These are phyloP conservation scores for Acacia pycnantha DNA, from an alignment of 331 rosid species.

Conservation along the genomic window DNA sequence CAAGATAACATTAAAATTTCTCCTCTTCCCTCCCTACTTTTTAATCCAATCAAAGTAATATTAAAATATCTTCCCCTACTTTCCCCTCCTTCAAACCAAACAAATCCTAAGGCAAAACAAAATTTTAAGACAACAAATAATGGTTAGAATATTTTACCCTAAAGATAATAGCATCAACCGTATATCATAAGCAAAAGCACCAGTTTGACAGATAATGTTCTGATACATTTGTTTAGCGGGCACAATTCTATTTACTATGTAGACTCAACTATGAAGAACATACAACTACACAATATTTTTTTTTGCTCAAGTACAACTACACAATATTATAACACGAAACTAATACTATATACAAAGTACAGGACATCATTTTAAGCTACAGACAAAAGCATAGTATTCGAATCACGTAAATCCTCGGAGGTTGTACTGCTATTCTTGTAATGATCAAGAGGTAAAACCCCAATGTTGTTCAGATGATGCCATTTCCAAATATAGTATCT, in stretches of 20 bases:
- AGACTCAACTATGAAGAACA: neutral
- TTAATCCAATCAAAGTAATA: too few species aligned
- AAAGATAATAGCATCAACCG: neutral
- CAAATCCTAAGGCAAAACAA: too few species aligned
- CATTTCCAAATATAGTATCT: neutral
- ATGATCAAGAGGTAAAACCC: neutral
- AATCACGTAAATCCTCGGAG: neutral
- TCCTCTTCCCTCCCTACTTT: too few species aligned
- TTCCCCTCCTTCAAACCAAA: too few species aligned
- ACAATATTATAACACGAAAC: neutral
- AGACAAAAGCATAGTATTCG: neutral
- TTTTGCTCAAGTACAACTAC: too few species aligned
- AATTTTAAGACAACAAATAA: too few species aligned
- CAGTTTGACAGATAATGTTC: neutral
- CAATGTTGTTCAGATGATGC: neutral
- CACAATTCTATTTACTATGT: neutral
- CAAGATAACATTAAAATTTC: too few species aligned
- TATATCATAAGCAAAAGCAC: neutral
- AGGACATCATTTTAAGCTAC: neutral
- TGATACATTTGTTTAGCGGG: neutral
- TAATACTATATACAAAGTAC: slow-evolving; percentile 2
- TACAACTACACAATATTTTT: neutral
- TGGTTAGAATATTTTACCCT: too few species aligned
- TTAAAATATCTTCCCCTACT: too few species aligned
- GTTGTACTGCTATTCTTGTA: neutral